phyloP scores from a whole-genome alignment of 2,329 filamentous ascomycete genomes.

The Aspergillus vadensis region DNA sequence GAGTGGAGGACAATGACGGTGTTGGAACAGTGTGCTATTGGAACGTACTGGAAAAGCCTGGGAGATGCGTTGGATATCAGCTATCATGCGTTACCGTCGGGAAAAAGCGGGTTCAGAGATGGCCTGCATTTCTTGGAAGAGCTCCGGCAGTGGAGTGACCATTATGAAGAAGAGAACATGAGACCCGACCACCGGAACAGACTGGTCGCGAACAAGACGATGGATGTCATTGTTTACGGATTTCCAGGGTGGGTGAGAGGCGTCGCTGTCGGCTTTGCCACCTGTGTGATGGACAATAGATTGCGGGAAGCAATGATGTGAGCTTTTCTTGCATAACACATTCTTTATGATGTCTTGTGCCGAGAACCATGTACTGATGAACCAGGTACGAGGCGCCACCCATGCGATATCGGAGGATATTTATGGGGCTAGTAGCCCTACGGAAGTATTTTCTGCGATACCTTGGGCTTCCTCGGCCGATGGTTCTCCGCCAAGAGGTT shows the following conservation, averaged over 20 bases:
- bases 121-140: slow-evolving; percentile 56
- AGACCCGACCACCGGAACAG: slow-evolving; percentile 54
- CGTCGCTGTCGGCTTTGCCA: slow-evolving; percentile 53
- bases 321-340: slow-evolving; percentile 20
- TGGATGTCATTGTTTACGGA: slow-evolving; percentile 62
- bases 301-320: slow-evolving; percentile 67
- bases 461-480: slow-evolving; percentile 61
- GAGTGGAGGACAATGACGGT: slow-evolving; percentile 71
- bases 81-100: slow-evolving; percentile 47
- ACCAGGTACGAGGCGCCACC: slow-evolving; percentile 20
- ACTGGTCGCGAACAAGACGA: slow-evolving; percentile 59
- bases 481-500: slow-evolving; percentile 37
- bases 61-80: slow-evolving; percentile 70
- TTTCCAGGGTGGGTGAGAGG: slow-evolving; percentile 50
- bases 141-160: slow-evolving; percentile 51
- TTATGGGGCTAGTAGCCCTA: slow-evolving; percentile 51
- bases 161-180: slow-evolving; percentile 64
- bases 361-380: neutral
- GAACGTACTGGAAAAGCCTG: slow-evolving; percentile 69
- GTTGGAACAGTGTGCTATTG: slow-evolving; percentile 67
- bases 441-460: slow-evolving; percentile 60
- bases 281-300: slow-evolving; percentile 63
- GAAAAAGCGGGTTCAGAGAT: slow-evolving; percentile 46
- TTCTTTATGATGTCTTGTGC: neutral
- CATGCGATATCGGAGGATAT: slow-evolving; percentile 27